phyloP scores from a whole-genome alignment of 2,329 filamentous ascomycete species.

The Pseudocercospora musae region DNA sequence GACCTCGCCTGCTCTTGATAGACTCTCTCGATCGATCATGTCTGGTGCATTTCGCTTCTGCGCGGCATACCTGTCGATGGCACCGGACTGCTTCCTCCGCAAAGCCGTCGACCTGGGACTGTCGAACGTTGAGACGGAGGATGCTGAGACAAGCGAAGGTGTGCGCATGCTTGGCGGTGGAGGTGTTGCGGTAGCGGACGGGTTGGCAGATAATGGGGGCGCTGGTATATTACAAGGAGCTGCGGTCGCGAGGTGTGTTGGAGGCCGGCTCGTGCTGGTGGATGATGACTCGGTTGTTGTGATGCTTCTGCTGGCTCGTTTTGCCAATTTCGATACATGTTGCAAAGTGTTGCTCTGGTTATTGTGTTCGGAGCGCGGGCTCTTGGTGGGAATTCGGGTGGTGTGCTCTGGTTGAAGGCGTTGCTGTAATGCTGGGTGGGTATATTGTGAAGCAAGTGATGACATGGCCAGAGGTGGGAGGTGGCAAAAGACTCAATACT shows the following conservation, averaged over 20 bases:
- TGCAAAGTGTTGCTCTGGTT: constrained; percentile 22
- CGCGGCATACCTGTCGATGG: constrained; percentile 39
- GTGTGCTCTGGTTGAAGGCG: constrained; percentile 6
- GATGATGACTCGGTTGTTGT: constrained; percentile 11
- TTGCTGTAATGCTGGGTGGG: not conserved
- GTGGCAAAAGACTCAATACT: not conserved
- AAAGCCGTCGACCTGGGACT: constrained; percentile 45
- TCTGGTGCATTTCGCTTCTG: constrained; percentile 22
- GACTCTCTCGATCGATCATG: not conserved
- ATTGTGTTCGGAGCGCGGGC: constrained; percentile 4
- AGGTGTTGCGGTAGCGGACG: constrained; percentile 6
- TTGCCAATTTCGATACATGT: constrained; percentile 28
- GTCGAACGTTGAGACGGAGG: constrained; percentile 46
- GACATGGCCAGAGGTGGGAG: constrained; percentile 1
- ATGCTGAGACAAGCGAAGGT: constrained; percentile 49
- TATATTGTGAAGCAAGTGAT: not conserved
- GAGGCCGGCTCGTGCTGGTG: constrained; percentile 17
- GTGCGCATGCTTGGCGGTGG: constrained; percentile 37
- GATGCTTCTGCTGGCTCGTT: constrained; percentile 24
- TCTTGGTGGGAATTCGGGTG: constrained; percentile 26
- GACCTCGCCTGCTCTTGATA: not conserved
- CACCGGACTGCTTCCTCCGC: constrained; percentile 43
- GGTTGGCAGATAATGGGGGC: constrained; percentile 10
- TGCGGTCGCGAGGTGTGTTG: constrained; percentile 14
- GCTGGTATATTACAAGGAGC: constrained; percentile 8